A percentile compares a stretch with the other conserved stretches of the same genome.
phyloP scores from a whole-genome alignment of 805 yeast genomes.

The Pachysolen tannophilus region DNA sequence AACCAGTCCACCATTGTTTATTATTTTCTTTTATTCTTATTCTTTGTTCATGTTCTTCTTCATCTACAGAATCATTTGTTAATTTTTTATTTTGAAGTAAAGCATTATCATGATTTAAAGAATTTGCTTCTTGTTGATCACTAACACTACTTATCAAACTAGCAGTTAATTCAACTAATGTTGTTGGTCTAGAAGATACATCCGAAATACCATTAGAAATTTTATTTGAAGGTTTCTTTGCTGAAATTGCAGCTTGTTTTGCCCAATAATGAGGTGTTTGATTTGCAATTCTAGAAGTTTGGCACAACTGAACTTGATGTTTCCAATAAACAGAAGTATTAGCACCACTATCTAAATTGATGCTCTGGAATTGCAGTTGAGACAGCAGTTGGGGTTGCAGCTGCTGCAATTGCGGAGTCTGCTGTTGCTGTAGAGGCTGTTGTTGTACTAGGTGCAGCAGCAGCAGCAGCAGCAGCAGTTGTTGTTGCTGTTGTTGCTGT shows the following conservation, averaged over 20 bases:
- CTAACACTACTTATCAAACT: conserved; percentile 23
- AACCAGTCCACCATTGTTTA: conserved; percentile 87
- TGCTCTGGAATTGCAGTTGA: conserved; percentile 19
- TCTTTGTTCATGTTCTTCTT: conserved; percentile 62
- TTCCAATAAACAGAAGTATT: conserved; percentile 54
- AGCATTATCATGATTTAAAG: conserved; percentile 14
- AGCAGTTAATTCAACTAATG: conserved; percentile 33
- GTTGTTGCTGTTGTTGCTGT: conserved; percentile 22
- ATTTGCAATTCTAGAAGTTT: conserved; percentile 58
- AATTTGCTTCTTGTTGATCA: conserved; percentile 17
- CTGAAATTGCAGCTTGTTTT: conserved; percentile 63
- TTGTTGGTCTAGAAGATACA: conserved; percentile 13
- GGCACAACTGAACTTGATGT: conserved; percentile 69
- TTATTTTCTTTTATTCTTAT: conserved; percentile 51
- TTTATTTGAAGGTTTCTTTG: conserved; percentile 5
- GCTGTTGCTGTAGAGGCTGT: conserved; percentile 13
- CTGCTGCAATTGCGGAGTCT: conserved; percentile 11
- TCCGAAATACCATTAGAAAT: conserved; percentile 5
- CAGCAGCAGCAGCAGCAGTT: conserved; percentile 18
- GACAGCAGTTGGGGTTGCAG: conserved; percentile 18
- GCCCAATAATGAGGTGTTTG: conserved; percentile 72
- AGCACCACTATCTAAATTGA: conserved; percentile 25
- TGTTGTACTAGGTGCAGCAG: conserved; percentile 13
- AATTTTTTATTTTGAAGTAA: conserved; percentile 29
- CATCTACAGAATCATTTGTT: conserved; percentile 25